Evolutionary conservation across 495 filamentous ascomycete genomes (phyloP), one percentile per base, ranked within the genome.

Genomic region (Penicillium atrosanguineum): DNA sequence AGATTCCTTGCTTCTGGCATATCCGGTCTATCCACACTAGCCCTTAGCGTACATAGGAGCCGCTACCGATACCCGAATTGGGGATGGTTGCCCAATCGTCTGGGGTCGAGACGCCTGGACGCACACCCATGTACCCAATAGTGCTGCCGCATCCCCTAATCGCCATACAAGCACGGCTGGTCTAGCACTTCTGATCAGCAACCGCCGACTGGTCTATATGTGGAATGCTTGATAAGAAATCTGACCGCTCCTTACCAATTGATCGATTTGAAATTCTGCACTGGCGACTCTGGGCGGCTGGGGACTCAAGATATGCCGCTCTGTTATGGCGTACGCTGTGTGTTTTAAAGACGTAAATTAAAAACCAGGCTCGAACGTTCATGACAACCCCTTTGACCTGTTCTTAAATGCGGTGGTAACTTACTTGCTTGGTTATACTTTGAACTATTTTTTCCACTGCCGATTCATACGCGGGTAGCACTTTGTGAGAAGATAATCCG

Each of bases 1-100:
- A 44, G 37, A 48, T 56, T 52, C 48, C 56, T 60, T 65, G 39
- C 55, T 46, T 54, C 31, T 44, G 19, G 45, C 28, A 50, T 47
- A 38, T 26, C 37, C 16, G 25, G 11, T 19, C 31, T 34, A 34
- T 20, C 37, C 44, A 57, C 43, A 57, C 48, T 50, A 20, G 40
- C 21, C 20, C 21, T 50, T 21, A 42, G 39, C 2, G 15, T 18
- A 31, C n/a, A 20, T 16, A 19, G 36, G 20, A 39, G 11, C 15
- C 11, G 7, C n/a, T 49, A 19, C 2, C 9, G 19, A 44, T 20
- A 28, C 19, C 28, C 26, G 16, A 37, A 46, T 29, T 5, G 34
- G 47, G 23, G n/a, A 31, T 49, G 48, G 44, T 44, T 36, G 31
- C 50, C 45, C 46, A 42, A 52, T 40, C 20, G 26, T 37, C 36